A percentile compares a stretch with the other conserved stretches of the same genome.
Evolutionary conservation across 805 yeast genomes (phyloP).

Genomic region (Candida insectorum): DNA sequence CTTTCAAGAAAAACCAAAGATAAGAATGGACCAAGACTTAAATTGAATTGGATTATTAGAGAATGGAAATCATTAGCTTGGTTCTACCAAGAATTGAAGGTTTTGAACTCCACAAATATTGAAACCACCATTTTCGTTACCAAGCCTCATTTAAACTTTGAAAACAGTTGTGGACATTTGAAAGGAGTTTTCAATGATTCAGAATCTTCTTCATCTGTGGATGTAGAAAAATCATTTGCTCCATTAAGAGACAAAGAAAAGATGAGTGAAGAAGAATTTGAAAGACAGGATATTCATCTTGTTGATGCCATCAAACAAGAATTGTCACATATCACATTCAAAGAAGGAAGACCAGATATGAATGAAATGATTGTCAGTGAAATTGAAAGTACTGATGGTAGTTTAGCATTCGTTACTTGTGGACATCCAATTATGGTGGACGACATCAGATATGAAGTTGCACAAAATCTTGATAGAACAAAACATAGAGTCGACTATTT

Average conservation of each 20-base stretch:
- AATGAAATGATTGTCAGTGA: conserved; percentile 33
- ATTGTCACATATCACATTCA: conserved; percentile 33
- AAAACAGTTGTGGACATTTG: conserved; percentile 9
- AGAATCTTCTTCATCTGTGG: conserved; percentile 7
- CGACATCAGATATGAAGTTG: conserved; percentile 47
- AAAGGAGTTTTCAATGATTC: conserved; percentile 11
- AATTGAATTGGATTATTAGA: conserved; percentile 66
- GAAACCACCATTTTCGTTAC: conserved; percentile 29
- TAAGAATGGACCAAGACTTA: conserved; percentile 23
- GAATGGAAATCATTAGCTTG: conserved; percentile 49
- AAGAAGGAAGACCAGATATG: conserved; percentile 49
- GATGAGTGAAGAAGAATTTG: background rate
- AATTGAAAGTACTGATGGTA: conserved; percentile 34
- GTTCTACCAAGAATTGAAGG: conserved; percentile 44
- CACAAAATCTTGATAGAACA: conserved; percentile 29
- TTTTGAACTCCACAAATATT: conserved; percentile 23
- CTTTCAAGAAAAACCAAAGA: conserved; percentile 18
- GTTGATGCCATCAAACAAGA: conserved; percentile 16
- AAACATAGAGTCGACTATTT: conserved; percentile 61
- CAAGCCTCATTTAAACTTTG: conserved; percentile 16
- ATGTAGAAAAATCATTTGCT: conserved; percentile 3
- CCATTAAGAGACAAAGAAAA: conserved; percentile 9
- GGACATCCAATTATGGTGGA: conserved; percentile 65
- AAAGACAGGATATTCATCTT: conserved; percentile 2
- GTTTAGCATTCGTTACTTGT: conserved; percentile 55